Conservation (phyloP, 2,329 filamentous ascomycete genomes). For the Trichoderma lentiforme region DNA sequence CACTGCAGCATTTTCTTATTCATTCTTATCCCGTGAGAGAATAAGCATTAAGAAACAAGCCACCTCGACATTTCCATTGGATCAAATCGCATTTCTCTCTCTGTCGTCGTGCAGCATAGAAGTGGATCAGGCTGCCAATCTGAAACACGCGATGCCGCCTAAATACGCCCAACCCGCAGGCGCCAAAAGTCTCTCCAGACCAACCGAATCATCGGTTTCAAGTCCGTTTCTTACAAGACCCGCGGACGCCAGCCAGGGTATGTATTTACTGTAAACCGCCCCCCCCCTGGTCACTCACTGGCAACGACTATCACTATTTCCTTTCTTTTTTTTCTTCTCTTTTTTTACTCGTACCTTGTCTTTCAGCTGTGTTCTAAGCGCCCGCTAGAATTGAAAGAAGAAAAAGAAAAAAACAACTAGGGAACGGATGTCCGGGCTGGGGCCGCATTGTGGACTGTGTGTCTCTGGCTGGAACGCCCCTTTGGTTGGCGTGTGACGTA, state of each 20-base stretch:
- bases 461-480: neutral
- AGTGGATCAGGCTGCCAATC: slow-evolving; percentile 7
- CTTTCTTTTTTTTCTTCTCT: neutral
- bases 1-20: neutral
- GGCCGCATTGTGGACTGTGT: neutral
- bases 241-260: neutral
- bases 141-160: slow-evolving; percentile 4
- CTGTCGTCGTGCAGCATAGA: neutral
- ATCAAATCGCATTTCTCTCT: neutral
- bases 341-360: neutral
- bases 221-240: neutral
- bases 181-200: neutral
- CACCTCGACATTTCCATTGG: neutral
- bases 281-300: neutral
- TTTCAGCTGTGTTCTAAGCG: neutral
- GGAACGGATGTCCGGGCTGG: neutral
- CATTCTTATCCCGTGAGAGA: neutral
- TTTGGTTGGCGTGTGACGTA: neutral
- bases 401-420: neutral
- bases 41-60: neutral
- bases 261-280: neutral
- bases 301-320: slow-evolving; percentile 17
- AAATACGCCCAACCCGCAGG: neutral
- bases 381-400: neutral
- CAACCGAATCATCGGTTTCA: slow-evolving; percentile 1